phyloP scores from a whole-genome alignment of 495 filamentous ascomycete genomes.

The Penicillium paradoxum region DNA sequence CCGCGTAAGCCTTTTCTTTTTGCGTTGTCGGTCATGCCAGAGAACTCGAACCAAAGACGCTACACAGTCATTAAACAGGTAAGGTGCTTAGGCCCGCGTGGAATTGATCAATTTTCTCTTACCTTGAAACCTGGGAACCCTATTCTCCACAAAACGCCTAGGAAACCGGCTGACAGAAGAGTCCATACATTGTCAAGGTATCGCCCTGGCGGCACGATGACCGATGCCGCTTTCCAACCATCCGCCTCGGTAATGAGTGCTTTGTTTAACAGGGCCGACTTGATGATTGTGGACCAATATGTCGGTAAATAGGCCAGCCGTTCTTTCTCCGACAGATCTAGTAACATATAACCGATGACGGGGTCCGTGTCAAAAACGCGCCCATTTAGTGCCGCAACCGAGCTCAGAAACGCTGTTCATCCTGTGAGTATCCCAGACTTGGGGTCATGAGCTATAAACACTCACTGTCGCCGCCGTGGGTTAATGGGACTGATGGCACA shows the following conservation, averaged over 20 bases:
- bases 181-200: constrained; percentile 22
- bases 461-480: constrained; percentile 21
- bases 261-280: constrained; percentile 23
- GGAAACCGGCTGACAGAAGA: constrained; percentile 19
- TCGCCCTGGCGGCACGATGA: constrained; percentile 19
- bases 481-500: constrained; percentile 13
- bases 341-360: constrained; percentile 25
- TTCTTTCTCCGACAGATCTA: constrained; percentile 19
- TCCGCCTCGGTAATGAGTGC: constrained; percentile 27
- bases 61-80: not conserved
- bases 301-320: constrained; percentile 20
- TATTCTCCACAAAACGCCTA: constrained; percentile 20
- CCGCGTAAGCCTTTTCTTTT: constrained; percentile 22
- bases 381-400: constrained; percentile 19
- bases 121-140: constrained; percentile 23
- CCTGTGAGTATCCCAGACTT: not conserved
- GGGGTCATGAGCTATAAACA: not conserved
- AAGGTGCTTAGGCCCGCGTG: not conserved
- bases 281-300: constrained; percentile 21
- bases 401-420: constrained; percentile 12
- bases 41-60: constrained; percentile 27
- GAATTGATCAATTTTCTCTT: not conserved
- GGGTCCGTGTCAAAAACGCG: constrained; percentile 24
- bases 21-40: constrained; percentile 24
- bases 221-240: constrained; percentile 25